These are phyloP conservation scores for Fusarium sp. DNA, from an alignment of 2,329 filamentous ascomycete species.

Conservation along the genomic window DNA sequence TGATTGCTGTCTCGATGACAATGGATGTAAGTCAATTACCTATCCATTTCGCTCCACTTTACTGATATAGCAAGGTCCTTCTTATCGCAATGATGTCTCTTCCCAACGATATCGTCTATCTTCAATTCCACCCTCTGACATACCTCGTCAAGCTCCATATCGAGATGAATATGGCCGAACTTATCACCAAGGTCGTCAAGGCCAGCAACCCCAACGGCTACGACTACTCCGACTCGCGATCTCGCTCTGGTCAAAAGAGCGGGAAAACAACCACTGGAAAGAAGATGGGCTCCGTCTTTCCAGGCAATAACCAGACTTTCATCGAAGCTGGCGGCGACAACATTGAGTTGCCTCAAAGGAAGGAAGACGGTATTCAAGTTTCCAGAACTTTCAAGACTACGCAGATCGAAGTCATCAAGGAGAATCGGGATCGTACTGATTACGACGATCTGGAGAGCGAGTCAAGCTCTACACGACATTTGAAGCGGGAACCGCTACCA, in stretches of 20 bases:
- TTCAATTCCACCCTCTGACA: conserved; percentile 64
- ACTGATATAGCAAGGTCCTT: conserved; percentile 24
- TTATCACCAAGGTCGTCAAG: conserved; percentile 57
- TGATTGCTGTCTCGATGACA: conserved; percentile 48
- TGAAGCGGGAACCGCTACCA: conserved; percentile 39
- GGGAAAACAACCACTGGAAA: conserved; percentile 18
- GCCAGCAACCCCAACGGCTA: conserved; percentile 43
- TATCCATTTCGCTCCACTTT: fast-evolving
- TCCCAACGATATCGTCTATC: conserved; percentile 48
- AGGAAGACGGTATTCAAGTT: conserved; percentile 39
- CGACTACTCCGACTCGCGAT: conserved; percentile 41
- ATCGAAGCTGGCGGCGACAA: conserved; percentile 38
- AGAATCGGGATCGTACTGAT: conserved; percentile 19
- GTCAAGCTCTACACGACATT: conserved; percentile 41
- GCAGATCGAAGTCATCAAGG: conserved; percentile 34
- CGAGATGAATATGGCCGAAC: conserved; percentile 65
- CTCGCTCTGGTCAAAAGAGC: conserved; percentile 38
- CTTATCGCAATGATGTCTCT: conserved; percentile 50
- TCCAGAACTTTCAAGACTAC: conserved; percentile 44
- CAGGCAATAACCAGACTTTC: conserved; percentile 35
- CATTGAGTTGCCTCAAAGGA: conserved; percentile 36
- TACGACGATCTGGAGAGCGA: conserved; percentile 44
- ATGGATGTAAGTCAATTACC: conserved; percentile 41
- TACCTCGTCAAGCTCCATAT: conserved; percentile 67
- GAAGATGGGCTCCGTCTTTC: conserved; percentile 38